A percentile compares a stretch with the other conserved stretches of the same genome.
Evolutionary conservation across 176 grass and related monocot species (phyloP).

Genomic region (Carex scoparia): DNA sequence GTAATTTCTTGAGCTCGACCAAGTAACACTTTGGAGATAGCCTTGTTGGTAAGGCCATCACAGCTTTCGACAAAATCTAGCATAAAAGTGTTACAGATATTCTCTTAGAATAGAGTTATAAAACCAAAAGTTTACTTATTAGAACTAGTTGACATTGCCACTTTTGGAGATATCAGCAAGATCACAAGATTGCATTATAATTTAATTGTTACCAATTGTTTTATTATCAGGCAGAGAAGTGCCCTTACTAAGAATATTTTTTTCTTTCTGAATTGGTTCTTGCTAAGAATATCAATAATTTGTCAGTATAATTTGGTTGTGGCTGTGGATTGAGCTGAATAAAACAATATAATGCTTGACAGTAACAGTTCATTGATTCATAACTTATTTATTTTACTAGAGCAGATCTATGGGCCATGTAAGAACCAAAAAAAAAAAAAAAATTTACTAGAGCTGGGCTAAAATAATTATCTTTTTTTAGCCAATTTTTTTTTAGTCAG

Average conservation of each 20-base stretch:
- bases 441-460: no score
- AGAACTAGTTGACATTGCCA: not conserved
- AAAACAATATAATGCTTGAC: no score
- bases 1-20: no score
- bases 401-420: no score
- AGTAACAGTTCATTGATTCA: no score
- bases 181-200: not conserved
- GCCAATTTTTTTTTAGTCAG: not conserved
- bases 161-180: not conserved
- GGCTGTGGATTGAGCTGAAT: no score
- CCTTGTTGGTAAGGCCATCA: not conserved
- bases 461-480: no score
- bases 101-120: not conserved
- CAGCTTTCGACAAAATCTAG: slow-evolving; percentile 23
- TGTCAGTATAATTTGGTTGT: not conserved
- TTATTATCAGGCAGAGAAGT: not conserved
- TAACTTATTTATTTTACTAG: not conserved
- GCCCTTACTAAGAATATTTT: not conserved
- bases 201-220: not conserved
- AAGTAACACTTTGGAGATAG: no score
- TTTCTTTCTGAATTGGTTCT: not conserved
- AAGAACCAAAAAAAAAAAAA: no score
- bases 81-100: not conserved
- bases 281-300: not conserved
- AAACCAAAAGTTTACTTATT: not conserved